These are phyloP conservation scores for Paramarasmius palmivorus DNA, from an alignment of 1,284 basidiomycete species.

Conservation along the genomic window DNA sequence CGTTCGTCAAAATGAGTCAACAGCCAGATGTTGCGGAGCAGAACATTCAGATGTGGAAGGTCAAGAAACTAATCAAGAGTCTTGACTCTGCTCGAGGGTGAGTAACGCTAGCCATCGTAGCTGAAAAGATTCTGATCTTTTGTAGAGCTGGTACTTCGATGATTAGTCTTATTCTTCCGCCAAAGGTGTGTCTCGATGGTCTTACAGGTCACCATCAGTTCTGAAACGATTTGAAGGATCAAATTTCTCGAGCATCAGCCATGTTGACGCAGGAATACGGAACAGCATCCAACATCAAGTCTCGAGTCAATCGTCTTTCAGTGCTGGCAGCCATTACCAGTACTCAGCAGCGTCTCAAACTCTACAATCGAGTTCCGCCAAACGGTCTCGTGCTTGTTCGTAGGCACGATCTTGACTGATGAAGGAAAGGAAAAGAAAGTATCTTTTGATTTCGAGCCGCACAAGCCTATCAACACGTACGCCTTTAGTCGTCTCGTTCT, in stretches of 20 bases:
- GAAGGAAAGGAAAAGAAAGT: constrained; percentile 99
- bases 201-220: constrained; percentile 13
- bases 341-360: constrained; percentile 97
- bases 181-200: constrained; percentile 63
- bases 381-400: constrained; percentile 97
- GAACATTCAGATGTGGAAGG: constrained; percentile 95
- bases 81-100: constrained; percentile 91
- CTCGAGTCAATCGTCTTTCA: constrained; percentile 96
- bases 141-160: constrained; percentile 93
- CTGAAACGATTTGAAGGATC: constrained; percentile 58
- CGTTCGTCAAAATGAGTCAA: constrained; percentile 64
- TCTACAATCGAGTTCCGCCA: constrained; percentile 94
- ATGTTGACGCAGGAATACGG: constrained; percentile 99
- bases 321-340: constrained; percentile 98
- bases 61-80: constrained; percentile 98
- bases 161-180: constrained; percentile 97
- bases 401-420: constrained; percentile 97
- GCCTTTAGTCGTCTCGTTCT: constrained; percentile 27
- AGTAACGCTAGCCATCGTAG: constrained; percentile 23
- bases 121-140: constrained; percentile 21
- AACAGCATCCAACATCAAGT: constrained; percentile 99
- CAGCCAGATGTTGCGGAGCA: constrained; percentile 69
- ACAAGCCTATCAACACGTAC: constrained; percentile 98
- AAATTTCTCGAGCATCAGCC: constrained; percentile 90
- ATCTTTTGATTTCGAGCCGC: constrained; percentile 96